Evolutionary conservation across 1,139 yeast genomes (phyloP).

Genomic region (Debaryomyces nepalensis): DNA sequence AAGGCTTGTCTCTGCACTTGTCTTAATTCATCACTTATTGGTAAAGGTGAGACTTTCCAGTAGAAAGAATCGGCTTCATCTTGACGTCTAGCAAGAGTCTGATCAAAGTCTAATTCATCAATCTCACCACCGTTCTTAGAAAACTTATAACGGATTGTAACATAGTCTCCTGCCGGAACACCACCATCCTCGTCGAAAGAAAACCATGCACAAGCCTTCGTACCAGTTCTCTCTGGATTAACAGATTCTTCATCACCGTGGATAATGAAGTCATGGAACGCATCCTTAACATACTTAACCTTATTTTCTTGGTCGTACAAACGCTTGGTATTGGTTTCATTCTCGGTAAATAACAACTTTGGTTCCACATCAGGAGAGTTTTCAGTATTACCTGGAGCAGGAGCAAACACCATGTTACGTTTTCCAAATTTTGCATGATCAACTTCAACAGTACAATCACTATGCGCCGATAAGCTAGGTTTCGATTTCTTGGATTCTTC

Average conservation of each 20-base stretch:
- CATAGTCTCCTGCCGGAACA: conserved; percentile 88
- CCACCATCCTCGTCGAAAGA: conserved; percentile 75
- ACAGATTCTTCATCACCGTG: conserved; percentile 62
- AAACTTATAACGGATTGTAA: conserved; percentile 81
- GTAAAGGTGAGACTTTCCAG: conserved; percentile 87
- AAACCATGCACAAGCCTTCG: conserved; percentile 79
- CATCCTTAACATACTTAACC: conserved; percentile 75
- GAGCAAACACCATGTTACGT: conserved; percentile 75
- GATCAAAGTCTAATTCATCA: conserved; percentile 80
- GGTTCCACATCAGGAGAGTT: conserved; percentile 75
- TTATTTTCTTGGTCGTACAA: conserved; percentile 68
- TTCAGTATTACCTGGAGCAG: conserved; percentile 79
- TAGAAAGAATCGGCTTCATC: conserved; percentile 94
- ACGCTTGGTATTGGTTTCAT: conserved; percentile 77
- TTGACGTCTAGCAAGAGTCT: conserved; percentile 72
- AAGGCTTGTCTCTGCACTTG: conserved; percentile 92
- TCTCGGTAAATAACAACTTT: conserved; percentile 78
- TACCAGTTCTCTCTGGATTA: conserved; percentile 73
- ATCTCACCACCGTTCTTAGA: conserved; percentile 54
- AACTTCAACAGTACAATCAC: conserved; percentile 56
- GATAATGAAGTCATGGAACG: conserved; percentile 83
- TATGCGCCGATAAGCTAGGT: conserved; percentile 55
- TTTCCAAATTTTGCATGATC: conserved; percentile 76
- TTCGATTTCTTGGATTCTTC: conserved; percentile 53
- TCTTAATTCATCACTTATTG: conserved; percentile 80